Conservation (phyloP, 169 alveolate species). For the Theileria orientalis region DNA sequence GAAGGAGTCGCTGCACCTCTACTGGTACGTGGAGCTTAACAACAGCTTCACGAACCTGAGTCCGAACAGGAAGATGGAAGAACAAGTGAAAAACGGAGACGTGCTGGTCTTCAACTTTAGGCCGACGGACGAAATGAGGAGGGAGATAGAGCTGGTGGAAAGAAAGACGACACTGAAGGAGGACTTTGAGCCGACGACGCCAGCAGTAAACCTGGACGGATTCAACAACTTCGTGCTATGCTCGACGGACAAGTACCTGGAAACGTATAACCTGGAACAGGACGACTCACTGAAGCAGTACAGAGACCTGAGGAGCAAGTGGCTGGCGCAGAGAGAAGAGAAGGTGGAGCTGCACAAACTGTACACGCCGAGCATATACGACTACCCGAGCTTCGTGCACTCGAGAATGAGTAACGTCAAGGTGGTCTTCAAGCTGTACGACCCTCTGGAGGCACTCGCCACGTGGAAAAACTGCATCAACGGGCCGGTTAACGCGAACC, state of each 20-base stretch:
- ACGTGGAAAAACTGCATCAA: constrained; percentile 56
- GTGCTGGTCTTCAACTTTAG: constrained; percentile 56
- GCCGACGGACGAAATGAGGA: constrained; percentile 59
- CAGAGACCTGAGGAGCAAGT: neutral
- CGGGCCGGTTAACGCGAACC: neutral
- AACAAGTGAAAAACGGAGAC: constrained; percentile 49
- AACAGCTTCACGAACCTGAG: constrained; percentile 38
- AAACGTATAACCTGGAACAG: neutral
- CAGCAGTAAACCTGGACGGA: neutral
- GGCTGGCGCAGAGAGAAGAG: neutral
- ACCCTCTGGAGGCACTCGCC: constrained; percentile 46
- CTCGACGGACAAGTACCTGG: constrained; percentile 18
- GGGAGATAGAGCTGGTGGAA: constrained; percentile 36
- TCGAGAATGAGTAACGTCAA: constrained; percentile 48
- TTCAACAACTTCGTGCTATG: constrained; percentile 7
- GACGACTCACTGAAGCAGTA: neutral
- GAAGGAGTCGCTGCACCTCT: constrained; percentile 40
- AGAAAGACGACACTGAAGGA: constrained; percentile 42
- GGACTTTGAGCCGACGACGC: constrained; percentile 56
- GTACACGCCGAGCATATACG: constrained; percentile 47
- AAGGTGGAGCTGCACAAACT: neutral
- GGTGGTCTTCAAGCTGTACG: constrained; percentile 38
- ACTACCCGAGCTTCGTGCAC: constrained; percentile 58
- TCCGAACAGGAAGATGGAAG: constrained; percentile 24
- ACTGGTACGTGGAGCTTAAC: constrained; percentile 58